Conservation (phyloP, 495 filamentous ascomycete species). For the Rhypophila decipiens region DNA sequence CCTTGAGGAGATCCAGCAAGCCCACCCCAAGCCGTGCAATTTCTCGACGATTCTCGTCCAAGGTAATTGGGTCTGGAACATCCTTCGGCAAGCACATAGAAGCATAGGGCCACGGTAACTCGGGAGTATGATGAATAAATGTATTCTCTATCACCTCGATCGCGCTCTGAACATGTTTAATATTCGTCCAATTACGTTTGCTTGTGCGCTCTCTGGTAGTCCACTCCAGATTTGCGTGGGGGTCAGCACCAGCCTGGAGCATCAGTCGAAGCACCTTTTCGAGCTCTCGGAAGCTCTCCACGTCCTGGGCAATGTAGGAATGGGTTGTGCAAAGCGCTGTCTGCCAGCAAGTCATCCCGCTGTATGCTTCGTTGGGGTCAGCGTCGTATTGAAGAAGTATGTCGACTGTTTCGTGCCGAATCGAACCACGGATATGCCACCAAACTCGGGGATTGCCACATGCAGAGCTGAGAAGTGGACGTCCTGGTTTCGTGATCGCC, state of each 20-base stretch:
- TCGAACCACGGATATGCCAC: not conserved
- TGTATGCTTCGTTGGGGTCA: not conserved
- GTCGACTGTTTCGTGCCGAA: not conserved
- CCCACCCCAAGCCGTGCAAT: not conserved
- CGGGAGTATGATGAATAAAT: not conserved
- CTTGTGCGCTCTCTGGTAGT: not conserved
- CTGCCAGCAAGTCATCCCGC: not conserved
- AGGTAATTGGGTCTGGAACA: not conserved
- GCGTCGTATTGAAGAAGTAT: not conserved
- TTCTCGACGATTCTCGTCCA: not conserved
- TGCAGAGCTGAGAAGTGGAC: not conserved
- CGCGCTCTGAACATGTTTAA: not conserved
- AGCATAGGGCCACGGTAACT: not conserved
- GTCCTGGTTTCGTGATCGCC: not conserved
- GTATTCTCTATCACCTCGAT: not conserved
- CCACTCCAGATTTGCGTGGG: not conserved
- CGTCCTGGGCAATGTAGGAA: not conserved
- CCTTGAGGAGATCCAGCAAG: not conserved
- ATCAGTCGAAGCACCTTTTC: not conserved
- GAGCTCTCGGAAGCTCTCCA: not conserved
- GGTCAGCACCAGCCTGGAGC: not conserved
- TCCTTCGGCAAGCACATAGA: not conserved
- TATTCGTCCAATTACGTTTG: not conserved
- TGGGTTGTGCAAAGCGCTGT: not conserved
- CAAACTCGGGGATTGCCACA: not conserved